Conservation (phyloP, 257 asterid species). For the Nicotiana attenuata region DNA sequence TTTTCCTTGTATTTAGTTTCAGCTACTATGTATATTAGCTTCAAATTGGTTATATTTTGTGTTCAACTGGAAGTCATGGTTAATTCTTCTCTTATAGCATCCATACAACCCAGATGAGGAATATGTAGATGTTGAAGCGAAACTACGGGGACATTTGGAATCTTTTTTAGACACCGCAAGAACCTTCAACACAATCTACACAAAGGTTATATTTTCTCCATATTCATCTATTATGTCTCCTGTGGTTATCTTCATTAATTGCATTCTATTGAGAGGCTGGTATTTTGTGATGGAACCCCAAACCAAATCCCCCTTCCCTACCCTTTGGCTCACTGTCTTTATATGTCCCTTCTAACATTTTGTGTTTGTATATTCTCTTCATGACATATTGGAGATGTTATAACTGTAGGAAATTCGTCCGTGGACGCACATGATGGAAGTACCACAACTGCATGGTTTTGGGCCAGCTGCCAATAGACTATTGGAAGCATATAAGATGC, state of each 20-base stretch:
- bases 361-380: not conserved
- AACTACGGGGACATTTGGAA: constrained; percentile 80
- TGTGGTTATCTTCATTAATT: not conserved
- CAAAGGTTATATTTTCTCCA: constrained; percentile 56
- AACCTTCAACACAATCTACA: constrained; percentile 86
- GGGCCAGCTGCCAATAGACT: constrained; percentile 97
- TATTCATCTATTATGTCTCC: constrained; percentile 5
- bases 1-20: not conserved
- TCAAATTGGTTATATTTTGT: constrained; percentile 13
- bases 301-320: not conserved
- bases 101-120: constrained; percentile 96
- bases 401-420: constrained; percentile 87
- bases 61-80: constrained; percentile 19
- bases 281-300: not conserved
- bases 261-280: not conserved
- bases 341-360: not conserved
- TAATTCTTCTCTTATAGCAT: constrained; percentile 46
- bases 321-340: not conserved
- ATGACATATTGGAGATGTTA: not conserved
- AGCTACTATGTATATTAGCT: not conserved
- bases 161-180: constrained; percentile 93
- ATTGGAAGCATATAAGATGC: constrained; percentile 96
- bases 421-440: constrained; percentile 99
- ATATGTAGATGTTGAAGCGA: constrained; percentile 74
- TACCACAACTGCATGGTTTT: constrained; percentile 98